Base-by-base conservation (phyloP, 139 green algal species). In the Chlorella sp. region DNA sequence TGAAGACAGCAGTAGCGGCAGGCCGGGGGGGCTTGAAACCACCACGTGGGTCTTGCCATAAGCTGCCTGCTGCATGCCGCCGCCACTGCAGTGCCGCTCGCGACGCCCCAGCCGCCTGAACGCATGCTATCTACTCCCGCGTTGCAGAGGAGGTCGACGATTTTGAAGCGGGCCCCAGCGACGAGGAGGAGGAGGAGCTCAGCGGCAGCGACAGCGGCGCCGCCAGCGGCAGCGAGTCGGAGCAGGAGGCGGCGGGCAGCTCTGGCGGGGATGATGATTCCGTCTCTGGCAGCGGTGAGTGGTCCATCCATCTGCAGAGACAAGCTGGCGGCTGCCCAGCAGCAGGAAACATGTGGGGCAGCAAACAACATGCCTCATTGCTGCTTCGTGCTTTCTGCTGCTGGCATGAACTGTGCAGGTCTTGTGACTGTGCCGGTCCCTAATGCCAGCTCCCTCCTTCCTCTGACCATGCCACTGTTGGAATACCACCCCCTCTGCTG, bases 131-230 rank as follows among this genome's bases (percentile, higher is more conserved):
- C 42, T 3, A 1, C 1, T 24, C 32, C 15, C 0, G 22, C 61
- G 1, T 42, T 39, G 37, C 61, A 78, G 83, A 53, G 66, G 36
- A 82, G n/a, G 71, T 32, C 5, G 84, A 81, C 2, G 69, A 89
- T 11, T 89, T 89, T 18, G 42, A 83, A n/a, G 85, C 71, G 32
- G 85, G 85, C 3, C 71, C 85, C 42, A 89, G 85, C 71, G 85
- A 83, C 21, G 85, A 89, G 48, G 81, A 86, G 57, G n/a, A 53
- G 57, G 81, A 86, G 57, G 81, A 75, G n/a, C 61, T 68, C 11
- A 79, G 83, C 68, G 73, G 68, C 84, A 78, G 84, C 84, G 61
- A 68, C 66, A 26, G 83, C 83, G 48, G 80, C 48, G 80, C 34
- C 75, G 36, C 30, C 81, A 68, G 81, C 32, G 81, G 81, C 53